Evolutionary conservation across 2,329 filamentous ascomycete species (phyloP).

Genomic region (Chaetomium strumarium): DNA sequence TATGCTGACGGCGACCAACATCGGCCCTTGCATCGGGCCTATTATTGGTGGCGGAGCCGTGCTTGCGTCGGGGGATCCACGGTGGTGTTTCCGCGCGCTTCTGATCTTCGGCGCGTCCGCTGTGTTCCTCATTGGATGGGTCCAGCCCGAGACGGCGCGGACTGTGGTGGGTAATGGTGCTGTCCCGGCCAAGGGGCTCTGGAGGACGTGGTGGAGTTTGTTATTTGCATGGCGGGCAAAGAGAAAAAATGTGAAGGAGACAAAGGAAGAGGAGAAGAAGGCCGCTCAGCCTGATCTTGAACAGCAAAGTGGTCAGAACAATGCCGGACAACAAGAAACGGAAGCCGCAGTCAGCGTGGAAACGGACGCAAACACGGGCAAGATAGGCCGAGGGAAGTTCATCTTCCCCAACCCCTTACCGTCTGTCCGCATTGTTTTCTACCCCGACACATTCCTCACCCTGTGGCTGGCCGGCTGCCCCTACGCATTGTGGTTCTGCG

Average conservation of each 20-base stretch:
- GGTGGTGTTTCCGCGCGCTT: slow-evolving; percentile 4
- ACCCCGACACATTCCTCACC: neutral
- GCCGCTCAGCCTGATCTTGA: neutral
- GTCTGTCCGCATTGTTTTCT: slow-evolving; percentile 1
- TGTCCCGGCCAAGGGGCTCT: neutral
- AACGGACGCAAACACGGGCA: neutral
- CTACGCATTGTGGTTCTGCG: slow-evolving; percentile 4
- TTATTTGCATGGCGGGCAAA: neutral
- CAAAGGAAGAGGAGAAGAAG: too few relatives aligned
- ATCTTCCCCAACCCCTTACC: slow-evolving; percentile 1
- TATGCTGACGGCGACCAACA: slow-evolving; percentile 4
- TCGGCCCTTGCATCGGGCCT: slow-evolving; percentile 2
- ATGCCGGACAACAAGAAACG: neutral
- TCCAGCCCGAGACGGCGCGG: neutral
- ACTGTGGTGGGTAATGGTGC: slow-evolving; percentile 2
- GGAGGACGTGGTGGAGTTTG: slow-evolving; percentile 3
- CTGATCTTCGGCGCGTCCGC: slow-evolving; percentile 3
- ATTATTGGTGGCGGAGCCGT: slow-evolving; percentile 1
- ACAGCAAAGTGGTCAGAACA: neutral
- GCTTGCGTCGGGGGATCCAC: neutral
- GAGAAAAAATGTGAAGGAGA: neutral
- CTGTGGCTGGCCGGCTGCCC: slow-evolving; percentile 5
- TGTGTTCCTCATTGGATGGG: neutral
- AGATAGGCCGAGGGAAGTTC: slow-evolving; percentile 1
- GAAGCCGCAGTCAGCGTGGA: neutral